These are phyloP conservation scores for Corinectria fuckeliana DNA, from an alignment of 2,329 filamentous ascomycete genomes.

Conservation along the genomic window DNA sequence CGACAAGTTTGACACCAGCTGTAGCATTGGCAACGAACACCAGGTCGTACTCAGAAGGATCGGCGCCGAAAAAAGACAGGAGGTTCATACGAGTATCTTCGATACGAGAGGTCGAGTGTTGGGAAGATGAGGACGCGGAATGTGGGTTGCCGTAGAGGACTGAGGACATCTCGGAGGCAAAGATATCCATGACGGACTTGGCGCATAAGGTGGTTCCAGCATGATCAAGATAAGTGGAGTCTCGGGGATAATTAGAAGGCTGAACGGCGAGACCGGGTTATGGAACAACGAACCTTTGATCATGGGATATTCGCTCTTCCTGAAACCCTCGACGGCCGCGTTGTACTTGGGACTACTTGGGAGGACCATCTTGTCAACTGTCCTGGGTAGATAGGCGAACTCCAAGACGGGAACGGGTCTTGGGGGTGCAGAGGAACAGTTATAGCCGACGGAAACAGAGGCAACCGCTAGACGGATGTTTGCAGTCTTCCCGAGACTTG, in stretches of 20 bases:
- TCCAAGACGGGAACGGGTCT: background rate
- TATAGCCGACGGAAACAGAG: background rate
- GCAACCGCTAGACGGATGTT: background rate
- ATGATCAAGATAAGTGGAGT: slow-evolving; percentile 86
- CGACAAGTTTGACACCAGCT: slow-evolving; percentile 85
- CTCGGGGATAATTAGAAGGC: slow-evolving; percentile 48
- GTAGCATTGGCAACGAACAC: slow-evolving; percentile 94
- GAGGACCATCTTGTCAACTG: slow-evolving; percentile 7
- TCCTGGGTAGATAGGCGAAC: too few species aligned
- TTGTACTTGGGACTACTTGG: slow-evolving; percentile 57
- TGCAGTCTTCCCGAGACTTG: background rate
- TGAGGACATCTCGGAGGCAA: slow-evolving; percentile 78
- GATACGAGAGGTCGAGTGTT: slow-evolving; percentile 74
- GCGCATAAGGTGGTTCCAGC: slow-evolving; percentile 87
- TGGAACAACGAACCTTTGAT: slow-evolving; percentile 59
- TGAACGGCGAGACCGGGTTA: background rate
- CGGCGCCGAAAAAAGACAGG: slow-evolving; percentile 79
- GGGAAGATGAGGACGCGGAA: slow-evolving; percentile 82
- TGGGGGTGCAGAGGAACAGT: background rate
- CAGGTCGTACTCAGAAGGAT: slow-evolving; percentile 82
- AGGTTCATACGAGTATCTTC: slow-evolving; percentile 77
- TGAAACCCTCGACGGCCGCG: slow-evolving; percentile 62
- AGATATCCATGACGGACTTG: slow-evolving; percentile 80
- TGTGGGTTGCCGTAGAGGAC: slow-evolving; percentile 92
- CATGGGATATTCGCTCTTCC: slow-evolving; percentile 72